Evolutionary conservation across 2,329 filamentous ascomycete genomes (phyloP).

Genomic region (Tolypocladium paradoxum): DNA sequence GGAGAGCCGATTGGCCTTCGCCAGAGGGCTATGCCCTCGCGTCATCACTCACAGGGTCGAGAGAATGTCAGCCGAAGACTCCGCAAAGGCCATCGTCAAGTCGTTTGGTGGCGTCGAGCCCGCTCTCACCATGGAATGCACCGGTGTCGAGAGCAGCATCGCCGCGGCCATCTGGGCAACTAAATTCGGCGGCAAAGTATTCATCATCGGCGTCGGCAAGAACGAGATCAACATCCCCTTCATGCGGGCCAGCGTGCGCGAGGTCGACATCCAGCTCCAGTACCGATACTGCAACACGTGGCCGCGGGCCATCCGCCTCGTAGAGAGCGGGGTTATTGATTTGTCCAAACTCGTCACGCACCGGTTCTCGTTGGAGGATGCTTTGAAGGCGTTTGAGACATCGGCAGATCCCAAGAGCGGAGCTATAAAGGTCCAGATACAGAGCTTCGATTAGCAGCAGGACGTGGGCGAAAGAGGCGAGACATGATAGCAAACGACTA

Average conservation of each 20-base stretch:
- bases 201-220: constrained; percentile 90
- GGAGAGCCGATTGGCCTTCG: constrained; percentile 72
- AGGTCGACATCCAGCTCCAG: constrained; percentile 93
- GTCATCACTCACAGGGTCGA: constrained; percentile 74
- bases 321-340: constrained; percentile 76
- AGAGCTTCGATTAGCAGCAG: constrained; percentile 36
- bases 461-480: neutral
- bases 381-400: constrained; percentile 79
- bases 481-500: neutral
- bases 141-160: constrained; percentile 85
- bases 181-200: constrained; percentile 95
- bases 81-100: constrained; percentile 55
- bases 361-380: constrained; percentile 75
- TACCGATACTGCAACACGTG: constrained; percentile 95
- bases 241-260: constrained; percentile 81
- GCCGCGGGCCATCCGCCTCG: constrained; percentile 81
- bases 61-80: constrained; percentile 55
- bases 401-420: constrained; percentile 81
- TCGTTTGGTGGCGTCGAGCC: constrained; percentile 73
- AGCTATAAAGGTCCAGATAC: constrained; percentile 96
- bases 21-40: constrained; percentile 69
- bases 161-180: constrained; percentile 76
- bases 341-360: constrained; percentile 79
- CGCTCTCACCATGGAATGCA: constrained; percentile 79
- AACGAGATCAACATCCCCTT: constrained; percentile 94